Base-by-base conservation (phyloP, 805 yeast genomes). In the Cyberlindnera maclurae region DNA sequence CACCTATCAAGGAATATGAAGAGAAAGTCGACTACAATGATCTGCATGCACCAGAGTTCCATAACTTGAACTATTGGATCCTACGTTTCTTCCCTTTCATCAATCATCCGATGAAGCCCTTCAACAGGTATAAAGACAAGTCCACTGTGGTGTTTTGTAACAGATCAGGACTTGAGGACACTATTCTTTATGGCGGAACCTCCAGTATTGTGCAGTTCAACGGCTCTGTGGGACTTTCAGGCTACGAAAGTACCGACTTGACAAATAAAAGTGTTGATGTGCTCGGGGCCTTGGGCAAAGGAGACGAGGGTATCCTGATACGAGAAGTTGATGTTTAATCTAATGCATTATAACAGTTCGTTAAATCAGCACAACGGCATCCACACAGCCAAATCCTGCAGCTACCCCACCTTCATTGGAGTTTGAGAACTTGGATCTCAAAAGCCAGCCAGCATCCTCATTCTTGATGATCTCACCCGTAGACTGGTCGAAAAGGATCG, bases 351-450 rank as follows among this genome's bases (percentile, higher is more conserved):
- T 12, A 27, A 4, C 13, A 34, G 13, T 15, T 12, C 11, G 12
- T 13, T 46, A 52, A 26, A 50, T 42, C 31, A 86, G 63, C 43
- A 78, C 75, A 28, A 88, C 70, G 54, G 88, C 83, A 60, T 93
- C 98, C 30, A 93, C 85, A 60, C 97, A 88, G 6, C 97, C 99
- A 62, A 85, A 90, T 1, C 99, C 99, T 12, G 98, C 98, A 16
- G 97, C 97, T 26, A 93, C 97, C 29, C 99, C 99, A 29, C 98
- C 98, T 65, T 93, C 99, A 60, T 93, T 80, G 38, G 95, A 82
- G 4, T 82, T 66, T 47, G 85, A 82, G 41, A 88, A 77, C 60
- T 93, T 93, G 1, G 96, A 83, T 63, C 98, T 77, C 50, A 93
- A 65, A 47, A 93, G 68, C 77, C 85, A 86, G 5, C 97, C 97